These are phyloP conservation scores for Saturnispora bothae DNA, from an alignment of 805 yeast species.

Conservation along the genomic window DNA sequence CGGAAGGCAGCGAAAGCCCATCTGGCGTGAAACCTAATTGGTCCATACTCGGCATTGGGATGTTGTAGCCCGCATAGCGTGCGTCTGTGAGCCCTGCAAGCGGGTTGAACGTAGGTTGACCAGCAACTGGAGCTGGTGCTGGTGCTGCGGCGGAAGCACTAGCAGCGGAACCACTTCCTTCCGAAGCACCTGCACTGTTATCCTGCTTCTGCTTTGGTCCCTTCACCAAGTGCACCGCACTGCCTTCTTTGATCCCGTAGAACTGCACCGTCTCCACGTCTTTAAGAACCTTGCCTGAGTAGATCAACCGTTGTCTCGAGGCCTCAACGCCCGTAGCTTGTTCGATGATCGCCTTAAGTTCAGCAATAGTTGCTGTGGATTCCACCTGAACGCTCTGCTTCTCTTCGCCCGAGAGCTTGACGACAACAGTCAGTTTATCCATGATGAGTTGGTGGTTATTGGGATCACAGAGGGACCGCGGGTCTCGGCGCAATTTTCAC, in stretches of 20 bases:
- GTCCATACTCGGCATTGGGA: slow-evolving; percentile 73
- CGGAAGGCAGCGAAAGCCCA: slow-evolving; percentile 73
- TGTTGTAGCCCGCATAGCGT: slow-evolving; percentile 79
- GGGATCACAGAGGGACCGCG: neutral
- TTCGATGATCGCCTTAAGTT: slow-evolving; percentile 58
- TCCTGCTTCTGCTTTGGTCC: slow-evolving; percentile 41
- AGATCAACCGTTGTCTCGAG: slow-evolving; percentile 79
- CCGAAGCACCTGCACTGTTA: neutral
- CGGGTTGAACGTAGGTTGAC: slow-evolving; percentile 82
- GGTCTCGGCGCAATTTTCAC: too few species aligned
- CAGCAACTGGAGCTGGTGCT: slow-evolving; percentile 32
- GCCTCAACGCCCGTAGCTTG: slow-evolving; percentile 55
- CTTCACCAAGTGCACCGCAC: slow-evolving; percentile 82
- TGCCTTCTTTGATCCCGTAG: slow-evolving; percentile 78
- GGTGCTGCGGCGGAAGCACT: slow-evolving; percentile 18
- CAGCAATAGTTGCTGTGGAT: slow-evolving; percentile 45
- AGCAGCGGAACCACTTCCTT: slow-evolving; percentile 8
- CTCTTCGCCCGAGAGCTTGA: slow-evolving; percentile 55
- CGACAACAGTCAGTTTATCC: slow-evolving; percentile 15
- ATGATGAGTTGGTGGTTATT: slow-evolving; percentile 1
- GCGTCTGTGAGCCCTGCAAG: slow-evolving; percentile 91
- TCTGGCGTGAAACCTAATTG: slow-evolving; percentile 69
- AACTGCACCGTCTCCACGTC: slow-evolving; percentile 64
- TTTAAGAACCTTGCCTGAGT: slow-evolving; percentile 88
- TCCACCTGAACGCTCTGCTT: slow-evolving; percentile 58